Conservation (phyloP, 2,329 filamentous ascomycete species). For the Aspergillus sp. region DNA sequence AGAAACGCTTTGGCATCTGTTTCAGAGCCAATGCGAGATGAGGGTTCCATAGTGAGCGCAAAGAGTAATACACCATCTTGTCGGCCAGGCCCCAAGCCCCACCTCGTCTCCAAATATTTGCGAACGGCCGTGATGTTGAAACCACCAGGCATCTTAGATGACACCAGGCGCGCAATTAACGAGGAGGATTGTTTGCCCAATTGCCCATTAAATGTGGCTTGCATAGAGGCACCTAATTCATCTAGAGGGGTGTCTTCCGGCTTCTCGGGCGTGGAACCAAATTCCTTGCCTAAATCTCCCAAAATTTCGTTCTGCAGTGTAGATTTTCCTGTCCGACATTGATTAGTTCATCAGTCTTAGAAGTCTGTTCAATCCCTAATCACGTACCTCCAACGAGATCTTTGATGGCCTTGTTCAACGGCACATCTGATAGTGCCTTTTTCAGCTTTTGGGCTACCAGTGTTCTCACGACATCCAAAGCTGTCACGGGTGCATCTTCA, state of each 20-base stretch:
- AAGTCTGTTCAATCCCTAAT: background rate
- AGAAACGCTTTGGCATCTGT: constrained; percentile 89
- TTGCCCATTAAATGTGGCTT: constrained; percentile 97
- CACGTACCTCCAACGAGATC: constrained; percentile 90
- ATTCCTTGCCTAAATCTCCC: constrained; percentile 96
- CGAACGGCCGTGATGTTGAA: constrained; percentile 97
- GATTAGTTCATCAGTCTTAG: constrained; percentile 3
- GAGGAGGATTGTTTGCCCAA: constrained; percentile 95
- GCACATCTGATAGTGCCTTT: constrained; percentile 85
- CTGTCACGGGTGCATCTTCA: constrained; percentile 80
- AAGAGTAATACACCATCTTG: constrained; percentile 89
- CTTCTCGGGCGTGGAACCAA: constrained; percentile 96
- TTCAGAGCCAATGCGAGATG: constrained; percentile 84
- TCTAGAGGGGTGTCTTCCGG: constrained; percentile 96
- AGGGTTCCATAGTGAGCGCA: constrained; percentile 88
- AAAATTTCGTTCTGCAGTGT: constrained; percentile 98
- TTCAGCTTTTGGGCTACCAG: constrained; percentile 97
- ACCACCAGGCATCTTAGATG: constrained; percentile 98
- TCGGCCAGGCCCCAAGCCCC: constrained; percentile 81
- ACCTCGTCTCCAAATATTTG: constrained; percentile 92
- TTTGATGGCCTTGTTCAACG: constrained; percentile 95
- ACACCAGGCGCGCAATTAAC: constrained; percentile 89
- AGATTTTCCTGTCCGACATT: constrained; percentile 73
- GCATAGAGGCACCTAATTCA: constrained; percentile 92
- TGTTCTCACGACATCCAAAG: constrained; percentile 83